Base-by-base conservation (phyloP, 2,329 filamentous ascomycete species). In the Zopfia rhizophila region DNA sequence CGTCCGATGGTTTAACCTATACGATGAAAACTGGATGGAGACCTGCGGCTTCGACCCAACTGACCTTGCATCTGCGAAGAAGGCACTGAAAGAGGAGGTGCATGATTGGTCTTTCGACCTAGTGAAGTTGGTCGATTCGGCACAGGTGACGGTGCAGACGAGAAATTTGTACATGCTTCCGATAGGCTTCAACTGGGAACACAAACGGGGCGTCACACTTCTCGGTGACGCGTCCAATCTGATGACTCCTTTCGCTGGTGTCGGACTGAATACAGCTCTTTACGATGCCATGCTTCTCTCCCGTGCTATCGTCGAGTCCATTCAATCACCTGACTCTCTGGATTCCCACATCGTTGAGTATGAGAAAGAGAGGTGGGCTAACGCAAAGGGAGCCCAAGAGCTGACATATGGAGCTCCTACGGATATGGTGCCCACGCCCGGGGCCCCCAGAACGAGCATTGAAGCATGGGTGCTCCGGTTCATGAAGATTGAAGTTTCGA, bases 381-480 rank as follows among this genome's bases (percentile, higher is more conserved):
- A 68, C 6, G 67, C 68, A n/a, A 66, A 63, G 11, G 53, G 56
- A 31, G 68, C 55, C n/a, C 63, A 70, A 38, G 52, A 64, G 28
- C 29, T 65, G 42, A 75, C 71, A 7, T 76, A 75, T 35, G 78
- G 81, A 42, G 57, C 74, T 56, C 75, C 76, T 57, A 64, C 69
- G 21, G 68, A 74, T 27, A 80, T 77, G 74, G 72, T 82, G 55
- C 77, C 78, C 47, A 79, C 75, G 0, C 68, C 72, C 3, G 75
- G 73, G 2, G 73, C 74, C 7, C 79, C 80, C 13, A 63, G 73
- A 31, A 62, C 68, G 3, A 65, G 72, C 12, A 75, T 82, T 40
- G 72, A 76, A 17, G 68, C 54, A 18, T 75, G 49, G 46, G 30
- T 60, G 3, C n/a, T 53, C 3, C 42, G 60, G 33, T 49, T 55